Evolutionary conservation across 1,284 basidiomycete species (phyloP).

Genomic region (Trichosporon ovoides): DNA sequence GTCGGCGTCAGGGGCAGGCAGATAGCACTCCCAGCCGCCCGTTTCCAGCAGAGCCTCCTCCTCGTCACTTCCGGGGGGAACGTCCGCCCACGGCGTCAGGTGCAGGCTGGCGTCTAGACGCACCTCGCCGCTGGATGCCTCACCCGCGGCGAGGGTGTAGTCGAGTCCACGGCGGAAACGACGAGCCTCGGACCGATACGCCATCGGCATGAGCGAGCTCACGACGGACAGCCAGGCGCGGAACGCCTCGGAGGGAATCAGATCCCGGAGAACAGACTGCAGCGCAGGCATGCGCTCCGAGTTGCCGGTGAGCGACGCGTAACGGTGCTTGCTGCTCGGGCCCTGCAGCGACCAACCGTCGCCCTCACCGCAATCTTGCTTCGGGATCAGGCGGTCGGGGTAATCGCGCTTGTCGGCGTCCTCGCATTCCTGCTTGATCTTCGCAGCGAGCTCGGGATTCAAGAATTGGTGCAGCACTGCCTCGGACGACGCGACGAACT

Average conservation of each 20-base stretch:
- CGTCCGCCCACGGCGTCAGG: constrained; percentile 67
- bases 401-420: constrained; percentile 62
- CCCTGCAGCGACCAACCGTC: constrained; percentile 70
- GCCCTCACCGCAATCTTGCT: constrained; percentile 55
- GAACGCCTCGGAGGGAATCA: constrained; percentile 81
- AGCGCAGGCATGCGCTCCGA: constrained; percentile 51
- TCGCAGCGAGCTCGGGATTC: constrained; percentile 59
- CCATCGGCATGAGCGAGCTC: constrained; percentile 68
- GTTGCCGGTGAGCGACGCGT: constrained; percentile 58
- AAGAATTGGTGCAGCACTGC: constrained; percentile 88
- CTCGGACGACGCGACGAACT: constrained; percentile 83
- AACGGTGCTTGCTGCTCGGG: constrained; percentile 91
- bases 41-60: constrained; percentile 56
- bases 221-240: constrained; percentile 82
- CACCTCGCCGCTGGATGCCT: constrained; percentile 63
- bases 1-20: constrained; percentile 86
- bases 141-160: constrained; percentile 89
- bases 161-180: constrained; percentile 89
- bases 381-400: constrained; percentile 52
- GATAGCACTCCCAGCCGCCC: constrained; percentile 97
- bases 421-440: constrained; percentile 62
- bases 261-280: constrained; percentile 57
- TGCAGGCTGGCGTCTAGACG: constrained; percentile 85
- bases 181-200: constrained; percentile 69
- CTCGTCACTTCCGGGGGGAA: constrained; percentile 45